phyloP scores from a whole-genome alignment of 164 flowering plant genomes.

The Magnolia kwangsiensis region DNA sequence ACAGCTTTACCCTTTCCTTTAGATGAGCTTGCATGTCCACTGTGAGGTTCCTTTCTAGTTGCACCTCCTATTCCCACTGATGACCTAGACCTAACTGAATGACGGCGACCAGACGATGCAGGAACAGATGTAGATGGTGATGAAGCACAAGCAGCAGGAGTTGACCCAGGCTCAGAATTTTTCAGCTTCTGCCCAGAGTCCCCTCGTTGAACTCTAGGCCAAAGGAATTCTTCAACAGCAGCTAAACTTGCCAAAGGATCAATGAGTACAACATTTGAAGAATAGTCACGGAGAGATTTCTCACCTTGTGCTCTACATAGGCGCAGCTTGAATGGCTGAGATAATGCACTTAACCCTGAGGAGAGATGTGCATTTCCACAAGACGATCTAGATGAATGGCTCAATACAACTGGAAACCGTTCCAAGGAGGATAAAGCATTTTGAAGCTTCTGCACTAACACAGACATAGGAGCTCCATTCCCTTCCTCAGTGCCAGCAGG shows the following conservation, averaged over 20 bases:
- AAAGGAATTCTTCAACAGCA: constrained; percentile 92
- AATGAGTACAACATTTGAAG: constrained; percentile 88
- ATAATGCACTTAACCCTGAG: constrained; percentile 80
- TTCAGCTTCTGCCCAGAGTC: constrained; percentile 75
- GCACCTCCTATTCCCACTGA: constrained; percentile 55
- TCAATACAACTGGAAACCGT: constrained; percentile 89
- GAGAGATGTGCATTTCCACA: constrained; percentile 76
- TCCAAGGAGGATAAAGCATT: constrained; percentile 90
- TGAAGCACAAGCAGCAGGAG: constrained; percentile 64
- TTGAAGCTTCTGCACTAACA: constrained; percentile 90
- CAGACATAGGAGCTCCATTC: constrained; percentile 58
- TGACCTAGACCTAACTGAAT: constrained; percentile 81
- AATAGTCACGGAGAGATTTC: constrained; percentile 91
- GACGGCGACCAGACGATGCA: constrained; percentile 59
- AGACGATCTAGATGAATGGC: constrained; percentile 80
- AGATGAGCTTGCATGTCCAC: constrained; percentile 59
- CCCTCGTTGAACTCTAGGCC: constrained; percentile 87
- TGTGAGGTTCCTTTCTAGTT: constrained; percentile 58
- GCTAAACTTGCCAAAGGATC: constrained; percentile 97
- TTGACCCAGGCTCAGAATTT: constrained; percentile 60
- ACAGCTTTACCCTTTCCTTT: constrained; percentile 98
- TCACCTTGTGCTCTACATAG: constrained; percentile 92
- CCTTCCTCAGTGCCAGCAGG: constrained; percentile 44
- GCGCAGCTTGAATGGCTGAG: constrained; percentile 93
- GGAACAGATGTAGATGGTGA: constrained; percentile 67